Base-by-base conservation (phyloP, 208 protist genomes). In the Blechomonas ayalai region DNA sequence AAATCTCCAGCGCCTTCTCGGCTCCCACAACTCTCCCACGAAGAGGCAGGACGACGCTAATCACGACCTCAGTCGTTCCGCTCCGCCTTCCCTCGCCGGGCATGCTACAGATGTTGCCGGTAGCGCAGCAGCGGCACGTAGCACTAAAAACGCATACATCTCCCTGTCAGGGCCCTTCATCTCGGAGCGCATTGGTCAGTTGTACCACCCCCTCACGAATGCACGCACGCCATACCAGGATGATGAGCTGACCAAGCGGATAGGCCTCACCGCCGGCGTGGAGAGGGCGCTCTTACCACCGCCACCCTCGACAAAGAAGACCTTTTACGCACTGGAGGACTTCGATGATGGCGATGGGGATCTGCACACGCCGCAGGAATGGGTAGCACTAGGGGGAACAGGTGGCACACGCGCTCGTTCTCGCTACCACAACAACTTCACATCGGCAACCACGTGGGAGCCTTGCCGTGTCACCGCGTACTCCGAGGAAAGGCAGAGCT, bases 261-360 rank as follows among this genome's bases (percentile, higher is more conserved):
- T 38, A 3, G 25, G 22, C 12, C 6, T 35, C 5, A 23, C 28
- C 10, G 34, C 10, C 8, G 2, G 5, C 10, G 4, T 8, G 23
- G n/a, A 37, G 24, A 47, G 36, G n/a, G 20, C 40, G 28, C 20
- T 13, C 20, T 16, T 13, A 12, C 45, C 45, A 16, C 19, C 15
- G 34, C n/a, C 52, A 0, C 32, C 57, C 7, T 29, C 57, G 5
- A 37, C 43, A 19, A 63, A 62, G 46, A 55, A 52, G 15, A 75
- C 54, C 23, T 96, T 86, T 52, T 79, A 82, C 44, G 51, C 66
- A n/a, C 48, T 94, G 19, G 85, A 92, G 50, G 76, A 93, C 64
- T 96, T 96, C 52, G 89, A 93, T 51, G 79, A 73, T 48, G 41
- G 29, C 10, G 75, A 82, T 15, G 72, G 75, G 26, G 89, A 96